Percentiles rank a stretch among this genome's conserved stretches.
Conservation (phyloP, 495 filamentous ascomycete species). For the Cudoniella acicularis region DNA sequence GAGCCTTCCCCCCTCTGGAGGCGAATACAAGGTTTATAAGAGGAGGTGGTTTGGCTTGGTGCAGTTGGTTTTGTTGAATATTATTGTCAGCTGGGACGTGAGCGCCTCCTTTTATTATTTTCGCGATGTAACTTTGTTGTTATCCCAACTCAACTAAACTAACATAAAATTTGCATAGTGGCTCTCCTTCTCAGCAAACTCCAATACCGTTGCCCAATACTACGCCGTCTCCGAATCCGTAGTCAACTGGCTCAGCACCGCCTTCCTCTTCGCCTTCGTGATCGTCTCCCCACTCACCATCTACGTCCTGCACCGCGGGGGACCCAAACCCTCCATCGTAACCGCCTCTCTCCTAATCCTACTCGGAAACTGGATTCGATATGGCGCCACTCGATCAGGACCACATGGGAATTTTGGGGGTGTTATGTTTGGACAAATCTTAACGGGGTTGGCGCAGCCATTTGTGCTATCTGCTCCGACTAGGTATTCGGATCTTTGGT, state of each 20-base stretch:
- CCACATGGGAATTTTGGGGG: conserved; percentile 56
- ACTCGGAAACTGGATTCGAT: conserved; percentile 89
- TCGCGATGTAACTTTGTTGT: background rate
- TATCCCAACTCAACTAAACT: no score
- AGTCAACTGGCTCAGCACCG: conserved; percentile 91
- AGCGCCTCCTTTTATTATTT: conserved; percentile 34
- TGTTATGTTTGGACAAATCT: conserved; percentile 92
- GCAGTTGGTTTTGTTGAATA: conserved; percentile 83
- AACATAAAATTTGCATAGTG: conserved; percentile 57
- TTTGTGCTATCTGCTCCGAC: conserved; percentile 90
- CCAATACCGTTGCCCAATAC: conserved; percentile 69
- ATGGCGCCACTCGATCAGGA: conserved; percentile 65
- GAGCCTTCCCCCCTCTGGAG: conserved; percentile 10
- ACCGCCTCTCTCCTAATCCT: conserved; percentile 68
- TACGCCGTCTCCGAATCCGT: conserved; percentile 69
- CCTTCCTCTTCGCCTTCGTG: conserved; percentile 80
- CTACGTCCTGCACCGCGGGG: conserved; percentile 72
- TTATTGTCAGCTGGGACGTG: conserved; percentile 94
- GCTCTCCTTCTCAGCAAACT: conserved; percentile 89
- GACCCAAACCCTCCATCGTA: conserved; percentile 76
- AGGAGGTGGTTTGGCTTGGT: conserved; percentile 83
- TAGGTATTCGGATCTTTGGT: conserved; percentile 92
- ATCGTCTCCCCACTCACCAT: conserved; percentile 69
- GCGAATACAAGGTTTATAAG: conserved; percentile 77
- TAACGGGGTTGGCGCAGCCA: conserved; percentile 85